Evolutionary conservation across 257 asterid genomes (phyloP).

Genomic region (Pogostemon cablin): DNA sequence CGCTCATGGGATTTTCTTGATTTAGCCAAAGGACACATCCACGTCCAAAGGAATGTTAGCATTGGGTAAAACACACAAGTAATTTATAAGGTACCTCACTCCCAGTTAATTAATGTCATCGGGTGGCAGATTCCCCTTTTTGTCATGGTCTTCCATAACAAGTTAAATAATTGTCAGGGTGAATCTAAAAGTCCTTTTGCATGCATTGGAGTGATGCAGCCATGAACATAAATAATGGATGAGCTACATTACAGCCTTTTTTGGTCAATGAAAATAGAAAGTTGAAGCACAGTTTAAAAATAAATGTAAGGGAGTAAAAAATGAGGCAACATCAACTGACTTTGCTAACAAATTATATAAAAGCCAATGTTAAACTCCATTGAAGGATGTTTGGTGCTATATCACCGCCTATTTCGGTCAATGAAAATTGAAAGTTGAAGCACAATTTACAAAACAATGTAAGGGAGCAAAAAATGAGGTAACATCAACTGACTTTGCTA

Average conservation of each 20-base stretch:
- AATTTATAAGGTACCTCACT: constrained; percentile 3
- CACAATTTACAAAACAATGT: neutral
- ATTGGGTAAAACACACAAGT: constrained; percentile 19
- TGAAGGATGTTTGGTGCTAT: too few relatives aligned
- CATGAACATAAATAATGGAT: constrained; percentile 20
- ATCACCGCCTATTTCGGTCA: too few relatives aligned
- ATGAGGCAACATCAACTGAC: too few relatives aligned
- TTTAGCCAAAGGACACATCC: constrained; percentile 21
- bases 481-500: too few relatives aligned
- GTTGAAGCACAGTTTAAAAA: too few relatives aligned
- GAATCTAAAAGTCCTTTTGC: neutral
- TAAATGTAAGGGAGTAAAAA: too few relatives aligned
- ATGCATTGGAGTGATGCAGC: constrained; percentile 4
- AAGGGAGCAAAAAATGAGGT: neutral
- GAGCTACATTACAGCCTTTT: constrained; percentile 19
- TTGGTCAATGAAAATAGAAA: too few relatives aligned
- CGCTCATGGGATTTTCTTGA: constrained; percentile 17
- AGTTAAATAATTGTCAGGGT: constrained; percentile 12
- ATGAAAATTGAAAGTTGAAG: neutral
- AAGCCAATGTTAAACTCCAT: too few relatives aligned
- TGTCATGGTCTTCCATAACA: neutral
- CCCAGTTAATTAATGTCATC: constrained; percentile 17
- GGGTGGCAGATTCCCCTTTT: neutral
- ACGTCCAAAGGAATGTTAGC: constrained; percentile 25
- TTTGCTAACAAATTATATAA: too few relatives aligned